A percentile compares a stretch with the other conserved stretches of the same genome.
phyloP scores from a whole-genome alignment of 495 filamentous ascomycete genomes.

The Pyrenopolyporus hunteri region DNA sequence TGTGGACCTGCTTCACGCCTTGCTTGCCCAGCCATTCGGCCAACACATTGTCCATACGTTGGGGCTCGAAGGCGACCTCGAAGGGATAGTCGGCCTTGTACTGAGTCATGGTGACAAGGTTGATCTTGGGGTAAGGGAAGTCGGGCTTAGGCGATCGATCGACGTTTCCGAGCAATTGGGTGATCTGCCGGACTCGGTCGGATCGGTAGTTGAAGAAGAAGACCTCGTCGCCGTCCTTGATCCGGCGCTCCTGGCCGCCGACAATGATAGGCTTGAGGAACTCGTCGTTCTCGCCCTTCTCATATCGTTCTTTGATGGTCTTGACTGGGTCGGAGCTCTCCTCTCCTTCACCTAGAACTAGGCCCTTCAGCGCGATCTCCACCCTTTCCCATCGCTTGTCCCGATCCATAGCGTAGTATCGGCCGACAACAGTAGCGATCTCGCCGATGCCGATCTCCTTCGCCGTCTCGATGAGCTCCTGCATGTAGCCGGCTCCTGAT shows the following conservation, averaged over 20 bases:
- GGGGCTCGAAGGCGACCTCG: constrained; percentile 90
- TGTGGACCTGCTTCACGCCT: constrained; percentile 86
- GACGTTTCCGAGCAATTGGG: constrained; percentile 87
- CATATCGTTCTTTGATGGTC: constrained; percentile 87
- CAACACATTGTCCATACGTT: constrained; percentile 94
- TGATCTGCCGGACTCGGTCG: constrained; percentile 95
- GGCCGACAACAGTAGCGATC: constrained; percentile 91
- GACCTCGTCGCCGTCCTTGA: constrained; percentile 90
- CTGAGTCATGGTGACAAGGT: constrained; percentile 96
- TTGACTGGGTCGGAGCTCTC: constrained; percentile 80
- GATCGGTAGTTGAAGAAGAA: constrained; percentile 99
- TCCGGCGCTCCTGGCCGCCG: constrained; percentile 78
- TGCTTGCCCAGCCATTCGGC: constrained; percentile 94
- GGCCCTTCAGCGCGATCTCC: constrained; percentile 84
- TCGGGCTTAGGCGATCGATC: constrained; percentile 89
- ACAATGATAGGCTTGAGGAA: constrained; percentile 98
- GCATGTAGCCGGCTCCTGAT: constrained; percentile 83
- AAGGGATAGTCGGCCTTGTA: constrained; percentile 97
- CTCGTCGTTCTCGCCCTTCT: constrained; percentile 88
- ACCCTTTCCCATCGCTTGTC: constrained; percentile 99
- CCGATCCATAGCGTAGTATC: constrained; percentile 99
- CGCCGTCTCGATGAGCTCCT: constrained; percentile 75
- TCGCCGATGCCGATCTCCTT: constrained; percentile 86
- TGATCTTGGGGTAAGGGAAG: constrained; percentile 93
- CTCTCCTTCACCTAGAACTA: constrained; percentile 86